Conservation (phyloP, 192 early-diverging fungal species). For the Radiomyces spectabilis region DNA sequence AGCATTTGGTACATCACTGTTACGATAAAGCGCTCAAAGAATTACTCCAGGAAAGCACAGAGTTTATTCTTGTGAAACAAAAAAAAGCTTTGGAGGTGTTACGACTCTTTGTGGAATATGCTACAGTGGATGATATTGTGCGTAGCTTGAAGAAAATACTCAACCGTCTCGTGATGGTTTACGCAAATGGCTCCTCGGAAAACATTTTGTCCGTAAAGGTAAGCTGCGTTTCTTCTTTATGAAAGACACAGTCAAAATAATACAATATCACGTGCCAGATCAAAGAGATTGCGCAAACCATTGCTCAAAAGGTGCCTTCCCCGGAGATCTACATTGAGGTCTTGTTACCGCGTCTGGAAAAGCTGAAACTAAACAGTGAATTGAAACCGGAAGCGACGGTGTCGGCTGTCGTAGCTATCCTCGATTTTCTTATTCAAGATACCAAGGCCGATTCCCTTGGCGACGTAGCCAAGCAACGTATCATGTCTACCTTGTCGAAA, state of each 20-base stretch:
- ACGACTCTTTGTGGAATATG: neutral
- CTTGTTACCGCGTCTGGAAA: neutral
- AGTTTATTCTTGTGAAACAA: neutral
- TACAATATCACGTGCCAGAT: neutral
- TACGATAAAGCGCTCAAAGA: neutral
- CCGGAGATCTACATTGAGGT: conserved; percentile 1
- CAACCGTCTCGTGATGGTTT: neutral
- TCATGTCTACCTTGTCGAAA: neutral
- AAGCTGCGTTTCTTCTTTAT: no score
- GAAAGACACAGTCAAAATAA: no score
- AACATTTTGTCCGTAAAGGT: no score
- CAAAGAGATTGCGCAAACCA: neutral
- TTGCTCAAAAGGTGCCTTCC: neutral
- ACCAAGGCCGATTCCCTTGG: no score
- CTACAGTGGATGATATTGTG: neutral
- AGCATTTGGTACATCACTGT: conserved; percentile 12
- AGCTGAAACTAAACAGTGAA: neutral
- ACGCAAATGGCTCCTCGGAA: neutral
- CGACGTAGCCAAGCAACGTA: neutral
- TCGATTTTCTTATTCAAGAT: neutral
- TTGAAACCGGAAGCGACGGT: neutral
- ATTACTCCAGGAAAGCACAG: neutral
- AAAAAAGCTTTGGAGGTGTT: neutral
- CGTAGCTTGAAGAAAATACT: neutral
- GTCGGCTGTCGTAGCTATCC: neutral